Base-by-base conservation (phyloP, 176 grass and related monocot species). In the Otatea glauca region DNA sequence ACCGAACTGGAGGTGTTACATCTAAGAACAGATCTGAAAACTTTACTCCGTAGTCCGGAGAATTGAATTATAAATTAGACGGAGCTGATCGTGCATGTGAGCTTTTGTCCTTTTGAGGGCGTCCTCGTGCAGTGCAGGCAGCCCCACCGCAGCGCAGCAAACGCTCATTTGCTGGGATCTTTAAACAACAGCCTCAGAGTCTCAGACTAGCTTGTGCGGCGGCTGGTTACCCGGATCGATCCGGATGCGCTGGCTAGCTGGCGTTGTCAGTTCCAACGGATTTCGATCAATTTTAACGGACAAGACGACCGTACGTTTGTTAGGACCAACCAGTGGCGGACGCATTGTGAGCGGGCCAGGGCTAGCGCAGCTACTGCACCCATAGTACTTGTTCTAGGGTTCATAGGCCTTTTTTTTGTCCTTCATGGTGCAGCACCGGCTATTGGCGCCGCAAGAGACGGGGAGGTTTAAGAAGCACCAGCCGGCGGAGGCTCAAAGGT, bases 121-220 rank as follows among this genome's bases (percentile, higher is more conserved):
- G 61, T 35, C 65, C 15, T 68, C 65, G 20, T 13, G 9, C 2
- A 34, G 34, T 4, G 35, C 68, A 43, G 5, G 13, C 66, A 38
- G 17, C 11, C 43, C 69, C 69, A 29, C 29, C 29, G 29, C 29
- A 29, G 29, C 29, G 29, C 29, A 64, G 18, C 35, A 7, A 45
- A 8, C 21, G 55, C 66, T 25, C 66, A 43, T 82, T 71, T 71
- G 66, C 54, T 58, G 53, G 38, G 53, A 18, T 56, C 79, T 82
- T 59, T 5, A 53, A 41, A 2, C 16, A 81, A 55, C 29, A 53
- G 65, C 27, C 48, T 17, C 48, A 38, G 47, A 23, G 35, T 5
- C 35, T 2, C 35, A 37, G 3, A 10, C 17, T 1, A n/a, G 18
- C 62, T 9, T 42, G 29, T 29, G 29, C 29, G 29, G 29, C 29